Evolutionary conservation across 1,284 basidiomycete genomes (phyloP).

Genomic region (Rhodotorula sp.): DNA sequence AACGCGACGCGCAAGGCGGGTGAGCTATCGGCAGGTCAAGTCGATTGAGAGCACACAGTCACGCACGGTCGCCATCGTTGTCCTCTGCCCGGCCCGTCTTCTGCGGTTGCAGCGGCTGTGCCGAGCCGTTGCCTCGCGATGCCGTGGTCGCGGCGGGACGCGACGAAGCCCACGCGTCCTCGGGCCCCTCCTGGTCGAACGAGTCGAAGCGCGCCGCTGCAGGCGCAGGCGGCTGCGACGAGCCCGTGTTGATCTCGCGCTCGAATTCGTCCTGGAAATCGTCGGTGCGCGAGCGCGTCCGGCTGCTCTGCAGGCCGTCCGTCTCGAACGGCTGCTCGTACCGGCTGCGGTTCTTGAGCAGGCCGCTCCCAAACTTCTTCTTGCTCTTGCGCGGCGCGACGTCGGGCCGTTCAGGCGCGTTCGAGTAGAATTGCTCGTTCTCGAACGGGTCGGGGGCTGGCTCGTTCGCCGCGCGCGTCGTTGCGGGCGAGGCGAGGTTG

Average conservation of each 20-base stretch:
- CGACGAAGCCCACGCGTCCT: slow-evolving; percentile 30
- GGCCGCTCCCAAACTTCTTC: slow-evolving; percentile 28
- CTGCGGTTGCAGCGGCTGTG: slow-evolving; percentile 14
- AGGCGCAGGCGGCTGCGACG: background rate
- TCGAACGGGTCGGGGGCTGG: slow-evolving; percentile 28
- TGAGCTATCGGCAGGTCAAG: background rate
- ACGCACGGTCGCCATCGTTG: slow-evolving; percentile 29
- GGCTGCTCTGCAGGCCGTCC: slow-evolving; percentile 12
- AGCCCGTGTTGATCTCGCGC: slow-evolving; percentile 38
- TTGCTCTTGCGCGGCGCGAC: slow-evolving; percentile 14
- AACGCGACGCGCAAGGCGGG: background rate
- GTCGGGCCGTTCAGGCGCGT: slow-evolving; percentile 3
- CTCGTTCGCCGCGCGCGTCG: background rate
- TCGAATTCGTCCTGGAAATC: slow-evolving; percentile 42
- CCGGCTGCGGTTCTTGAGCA: slow-evolving; percentile 30
- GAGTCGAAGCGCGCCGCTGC: slow-evolving; percentile 26
- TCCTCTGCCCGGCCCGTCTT: slow-evolving; percentile 21
- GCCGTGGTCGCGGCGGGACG: background rate
- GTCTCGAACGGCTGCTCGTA: slow-evolving; percentile 35
- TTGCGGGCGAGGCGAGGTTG: slow-evolving; percentile 9
- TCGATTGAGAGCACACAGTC: too few species aligned
- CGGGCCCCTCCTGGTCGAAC: slow-evolving; percentile 35
- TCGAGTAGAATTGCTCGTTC: slow-evolving; percentile 37
- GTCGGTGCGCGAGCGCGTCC: slow-evolving; percentile 17
- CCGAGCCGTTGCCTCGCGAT: background rate